Conservation (phyloP, 176 grass and related monocot genomes). For the Cocos nucifera region DNA sequence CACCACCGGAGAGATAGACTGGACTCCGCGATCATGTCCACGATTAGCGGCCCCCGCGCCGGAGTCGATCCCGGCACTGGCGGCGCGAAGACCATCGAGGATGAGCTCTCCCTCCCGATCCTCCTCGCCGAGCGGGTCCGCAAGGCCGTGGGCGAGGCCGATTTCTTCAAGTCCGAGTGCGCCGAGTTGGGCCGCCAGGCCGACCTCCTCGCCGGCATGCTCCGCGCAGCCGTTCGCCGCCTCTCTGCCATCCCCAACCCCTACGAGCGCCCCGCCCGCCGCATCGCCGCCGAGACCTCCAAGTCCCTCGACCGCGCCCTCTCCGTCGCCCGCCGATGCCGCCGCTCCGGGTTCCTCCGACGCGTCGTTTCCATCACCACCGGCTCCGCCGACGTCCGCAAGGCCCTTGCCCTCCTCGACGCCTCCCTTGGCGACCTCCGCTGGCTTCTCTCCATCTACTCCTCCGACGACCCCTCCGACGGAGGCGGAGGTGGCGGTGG, state of each 20-base stretch:
- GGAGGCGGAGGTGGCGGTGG: neutral
- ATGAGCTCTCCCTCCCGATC: neutral
- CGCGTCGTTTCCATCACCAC: neutral
- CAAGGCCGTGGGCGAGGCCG: neutral
- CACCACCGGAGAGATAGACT: no score
- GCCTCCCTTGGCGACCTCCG: conserved; percentile 8
- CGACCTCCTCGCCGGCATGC: neutral
- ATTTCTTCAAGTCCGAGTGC: neutral
- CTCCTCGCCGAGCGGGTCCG: neutral
- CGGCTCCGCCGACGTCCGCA: conserved; percentile 4
- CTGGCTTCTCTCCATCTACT: conserved; percentile 14
- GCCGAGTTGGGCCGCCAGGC: neutral
- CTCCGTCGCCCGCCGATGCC: conserved; percentile 13
- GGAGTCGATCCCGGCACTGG: no score
- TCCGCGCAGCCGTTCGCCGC: neutral
- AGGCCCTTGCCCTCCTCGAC: neutral
- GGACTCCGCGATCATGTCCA: no score
- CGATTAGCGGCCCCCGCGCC: no score
- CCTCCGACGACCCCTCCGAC: neutral
- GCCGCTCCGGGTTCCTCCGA: neutral
- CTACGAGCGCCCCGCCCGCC: neutral
- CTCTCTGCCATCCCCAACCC: neutral
- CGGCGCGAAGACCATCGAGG: neutral
- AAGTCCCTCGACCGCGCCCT: conserved; percentile 9
- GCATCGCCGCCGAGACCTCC: neutral